A percentile compares a stretch with the other conserved stretches of the same genome.
These are phyloP conservation scores for Trametes cubensis DNA, from an alignment of 768 basidiomycete species.

Conservation along the genomic window DNA sequence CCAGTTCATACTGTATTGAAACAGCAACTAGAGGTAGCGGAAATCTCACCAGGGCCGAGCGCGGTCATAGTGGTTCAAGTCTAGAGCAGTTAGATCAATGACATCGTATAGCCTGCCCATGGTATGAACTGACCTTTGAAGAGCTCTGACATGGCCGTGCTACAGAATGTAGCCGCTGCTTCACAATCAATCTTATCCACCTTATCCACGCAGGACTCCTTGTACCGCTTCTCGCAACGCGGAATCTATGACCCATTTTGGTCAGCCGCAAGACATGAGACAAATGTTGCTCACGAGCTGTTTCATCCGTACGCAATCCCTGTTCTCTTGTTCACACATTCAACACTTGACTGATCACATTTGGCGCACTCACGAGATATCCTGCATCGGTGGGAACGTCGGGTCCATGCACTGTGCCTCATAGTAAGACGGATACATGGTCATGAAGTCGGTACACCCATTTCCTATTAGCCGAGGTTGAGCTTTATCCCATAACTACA, in stretches of 20 bases:
- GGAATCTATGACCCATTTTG: conserved; percentile 38
- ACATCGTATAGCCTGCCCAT: too few relatives aligned
- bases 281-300: conserved; percentile 35
- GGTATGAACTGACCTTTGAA: too few relatives aligned
- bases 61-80: conserved; percentile 16
- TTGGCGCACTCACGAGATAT: conserved; percentile 42
- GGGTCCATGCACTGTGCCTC: conserved; percentile 56
- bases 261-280: neutral
- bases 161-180: conserved; percentile 47
- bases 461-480: conserved; percentile 38
- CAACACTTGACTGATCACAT: neutral
- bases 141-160: conserved; percentile 47
- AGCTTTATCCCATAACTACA: neutral
- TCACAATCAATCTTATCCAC: conserved; percentile 48
- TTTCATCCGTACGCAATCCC: conserved; percentile 46
- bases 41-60: conserved; percentile 15
- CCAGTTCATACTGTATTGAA: too few relatives aligned
- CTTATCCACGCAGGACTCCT: conserved; percentile 45
- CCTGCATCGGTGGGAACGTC: conserved; percentile 49
- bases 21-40: too few relatives aligned
- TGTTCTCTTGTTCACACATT: conserved; percentile 25
- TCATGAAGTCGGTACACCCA: conserved; percentile 44
- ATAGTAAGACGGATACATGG: conserved; percentile 45
- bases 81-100: neutral
- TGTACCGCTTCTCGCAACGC: conserved; percentile 45